Evolutionary conservation across 257 asterid genomes (phyloP).

Genomic region (Nicotiana knightiana): DNA sequence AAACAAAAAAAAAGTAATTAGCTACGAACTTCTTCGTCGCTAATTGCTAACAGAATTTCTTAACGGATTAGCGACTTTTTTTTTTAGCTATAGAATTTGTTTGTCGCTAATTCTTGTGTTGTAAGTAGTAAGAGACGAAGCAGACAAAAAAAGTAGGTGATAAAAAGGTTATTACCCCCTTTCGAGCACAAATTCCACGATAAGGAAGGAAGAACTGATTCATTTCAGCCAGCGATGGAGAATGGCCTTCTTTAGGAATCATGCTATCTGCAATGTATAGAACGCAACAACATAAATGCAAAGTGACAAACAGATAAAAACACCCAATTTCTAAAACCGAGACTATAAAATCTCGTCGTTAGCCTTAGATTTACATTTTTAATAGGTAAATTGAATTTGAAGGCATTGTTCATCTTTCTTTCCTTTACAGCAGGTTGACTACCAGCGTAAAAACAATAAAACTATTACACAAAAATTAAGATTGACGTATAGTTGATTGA

Average conservation of each 20-base stretch:
- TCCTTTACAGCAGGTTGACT: background rate
- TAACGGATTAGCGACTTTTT: too few relatives aligned
- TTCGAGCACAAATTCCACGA: slow-evolving; percentile 78
- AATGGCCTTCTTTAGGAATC: slow-evolving; percentile 6
- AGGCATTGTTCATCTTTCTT: background rate
- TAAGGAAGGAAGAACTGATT: slow-evolving; percentile 69
- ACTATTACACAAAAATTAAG: background rate
- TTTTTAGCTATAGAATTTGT: too few relatives aligned
- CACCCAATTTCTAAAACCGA: too few relatives aligned
- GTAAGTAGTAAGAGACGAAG: background rate
- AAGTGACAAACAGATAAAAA: background rate
- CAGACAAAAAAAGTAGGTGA: background rate
- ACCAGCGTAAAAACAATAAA: background rate
- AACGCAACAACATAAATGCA: background rate
- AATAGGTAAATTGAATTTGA: background rate
- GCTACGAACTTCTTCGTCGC: too few relatives aligned
- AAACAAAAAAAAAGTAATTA: too few relatives aligned
- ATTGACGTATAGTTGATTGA: background rate
- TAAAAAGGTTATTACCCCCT: slow-evolving; percentile 49
- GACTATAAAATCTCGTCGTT: background rate
- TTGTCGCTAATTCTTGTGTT: too few relatives aligned
- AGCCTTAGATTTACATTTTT: background rate
- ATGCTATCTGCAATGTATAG: background rate
- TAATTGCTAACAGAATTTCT: too few relatives aligned
- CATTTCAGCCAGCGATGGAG: slow-evolving; percentile 51